These are phyloP conservation scores for Aspergillus phoenicis DNA, from an alignment of 2,329 filamentous ascomycete genomes.

Conservation along the genomic window DNA sequence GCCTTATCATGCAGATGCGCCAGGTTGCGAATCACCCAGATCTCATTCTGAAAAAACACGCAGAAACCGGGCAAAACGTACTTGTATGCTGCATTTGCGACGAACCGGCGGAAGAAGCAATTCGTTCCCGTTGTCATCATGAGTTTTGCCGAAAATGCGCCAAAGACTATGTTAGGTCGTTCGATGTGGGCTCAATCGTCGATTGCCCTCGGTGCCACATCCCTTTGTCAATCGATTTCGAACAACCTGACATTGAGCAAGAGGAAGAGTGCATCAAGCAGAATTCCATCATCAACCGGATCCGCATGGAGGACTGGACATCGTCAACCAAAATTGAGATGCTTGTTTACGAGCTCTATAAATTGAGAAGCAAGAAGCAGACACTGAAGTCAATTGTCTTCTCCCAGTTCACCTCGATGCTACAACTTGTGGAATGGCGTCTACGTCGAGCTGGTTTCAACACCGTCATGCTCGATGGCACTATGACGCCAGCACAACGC, in stretches of 20 bases:
- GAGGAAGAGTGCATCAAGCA: slow-evolving; percentile 87
- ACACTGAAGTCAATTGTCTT: slow-evolving; percentile 98
- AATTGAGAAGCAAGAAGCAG: slow-evolving; percentile 85
- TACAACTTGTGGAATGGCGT: slow-evolving; percentile 96
- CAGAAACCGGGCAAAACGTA: slow-evolving; percentile 83
- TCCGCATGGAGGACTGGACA: slow-evolving; percentile 98
- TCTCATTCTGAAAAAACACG: slow-evolving; percentile 84
- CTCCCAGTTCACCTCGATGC: slow-evolving; percentile 95
- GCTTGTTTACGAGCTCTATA: slow-evolving; percentile 90
- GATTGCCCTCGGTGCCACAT: slow-evolving; percentile 91
- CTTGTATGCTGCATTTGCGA: slow-evolving; percentile 94
- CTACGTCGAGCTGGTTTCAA: slow-evolving; percentile 95
- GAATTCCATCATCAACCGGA: slow-evolving; percentile 95
- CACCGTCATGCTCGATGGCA: slow-evolving; percentile 96
- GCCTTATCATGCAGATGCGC: slow-evolving; percentile 98
- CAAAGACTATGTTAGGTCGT: slow-evolving; percentile 76
- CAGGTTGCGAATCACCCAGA: slow-evolving; percentile 97
- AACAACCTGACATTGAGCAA: slow-evolving; percentile 93
- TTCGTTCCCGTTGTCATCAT: slow-evolving; percentile 88
- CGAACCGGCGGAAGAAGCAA: slow-evolving; percentile 91
- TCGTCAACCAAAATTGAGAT: slow-evolving; percentile 98
- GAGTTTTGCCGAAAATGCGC: slow-evolving; percentile 86
- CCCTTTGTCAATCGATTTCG: slow-evolving; percentile 82
- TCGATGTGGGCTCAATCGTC: slow-evolving; percentile 61
- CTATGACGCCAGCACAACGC: slow-evolving; percentile 91